A percentile compares a stretch with the other conserved stretches of the same genome.
Conservation (phyloP, 2,329 filamentous ascomycete genomes). For the Diplodia intermedia region DNA sequence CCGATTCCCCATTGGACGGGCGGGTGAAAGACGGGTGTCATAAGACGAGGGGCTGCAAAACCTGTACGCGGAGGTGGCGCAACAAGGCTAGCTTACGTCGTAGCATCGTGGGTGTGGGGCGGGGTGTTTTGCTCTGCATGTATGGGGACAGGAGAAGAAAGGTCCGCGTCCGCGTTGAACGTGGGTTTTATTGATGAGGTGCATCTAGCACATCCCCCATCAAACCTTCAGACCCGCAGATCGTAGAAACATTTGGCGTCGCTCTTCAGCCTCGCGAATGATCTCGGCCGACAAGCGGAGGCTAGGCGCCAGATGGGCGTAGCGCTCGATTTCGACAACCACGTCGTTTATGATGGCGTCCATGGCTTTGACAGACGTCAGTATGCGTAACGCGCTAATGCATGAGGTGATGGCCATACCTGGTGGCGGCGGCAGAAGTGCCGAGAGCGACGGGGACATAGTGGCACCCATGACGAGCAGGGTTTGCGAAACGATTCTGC, state of each 20-base stretch:
- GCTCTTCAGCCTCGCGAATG: slow-evolving; percentile 75
- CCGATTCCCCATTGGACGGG: slow-evolving; percentile 15
- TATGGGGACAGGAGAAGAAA: slow-evolving; percentile 22
- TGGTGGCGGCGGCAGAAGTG: slow-evolving; percentile 63
- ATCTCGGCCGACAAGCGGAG: slow-evolving; percentile 79
- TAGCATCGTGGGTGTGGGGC: slow-evolving; percentile 22
- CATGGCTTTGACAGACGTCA: slow-evolving; percentile 55
- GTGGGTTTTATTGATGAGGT: slow-evolving; percentile 17
- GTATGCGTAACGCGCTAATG: background rate
- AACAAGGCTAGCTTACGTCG: slow-evolving; percentile 22
- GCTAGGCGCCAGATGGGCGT: slow-evolving; percentile 77
- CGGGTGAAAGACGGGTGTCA: slow-evolving; percentile 12
- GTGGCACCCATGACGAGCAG: slow-evolving; percentile 84
- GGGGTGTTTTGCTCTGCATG: slow-evolving; percentile 19
- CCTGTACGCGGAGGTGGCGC: slow-evolving; percentile 25
- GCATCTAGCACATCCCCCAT: slow-evolving; percentile 9
- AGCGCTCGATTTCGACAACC: slow-evolving; percentile 75
- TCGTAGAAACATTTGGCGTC: slow-evolving; percentile 66
- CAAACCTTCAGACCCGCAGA: slow-evolving; percentile 39
- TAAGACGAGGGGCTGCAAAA: slow-evolving; percentile 12
- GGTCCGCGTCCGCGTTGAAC: slow-evolving; percentile 24
- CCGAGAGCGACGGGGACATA: slow-evolving; percentile 75
- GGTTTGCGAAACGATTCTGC: slow-evolving; percentile 81
- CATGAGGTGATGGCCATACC: background rate
- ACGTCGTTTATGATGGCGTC: slow-evolving; percentile 81